Percentiles rank a stretch among this genome's conserved stretches.
Evolutionary conservation across 441 rosid species (phyloP).

Genomic region (Brassica balearica): DNA sequence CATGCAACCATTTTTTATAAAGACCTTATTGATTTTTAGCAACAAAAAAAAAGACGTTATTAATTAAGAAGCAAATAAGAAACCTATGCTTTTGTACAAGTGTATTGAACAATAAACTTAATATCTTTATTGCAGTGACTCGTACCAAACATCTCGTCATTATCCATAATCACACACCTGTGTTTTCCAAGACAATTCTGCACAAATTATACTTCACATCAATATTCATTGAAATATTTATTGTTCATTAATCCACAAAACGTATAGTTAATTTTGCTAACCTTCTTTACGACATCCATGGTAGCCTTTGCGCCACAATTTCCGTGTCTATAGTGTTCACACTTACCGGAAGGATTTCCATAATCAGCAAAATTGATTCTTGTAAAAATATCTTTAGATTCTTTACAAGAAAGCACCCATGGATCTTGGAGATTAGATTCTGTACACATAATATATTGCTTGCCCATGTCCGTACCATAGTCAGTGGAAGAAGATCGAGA

Average conservation of each 20-base stretch:
- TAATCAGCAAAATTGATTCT: conserved; percentile 26
- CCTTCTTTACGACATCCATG: conserved; percentile 15
- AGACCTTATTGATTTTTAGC: no score
- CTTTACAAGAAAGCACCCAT: not conserved
- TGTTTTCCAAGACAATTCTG: no score
- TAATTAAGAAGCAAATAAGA: no score
- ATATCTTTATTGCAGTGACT: conserved; percentile 19
- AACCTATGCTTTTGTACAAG: no score
- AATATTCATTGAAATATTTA: not conserved
- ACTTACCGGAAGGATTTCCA: conserved; percentile 35
- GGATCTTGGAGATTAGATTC: no score
- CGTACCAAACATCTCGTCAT: not conserved
- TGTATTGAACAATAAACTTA: conserved; percentile 1
- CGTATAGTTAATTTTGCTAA: not conserved
- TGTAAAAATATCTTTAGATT: conserved; percentile 11
- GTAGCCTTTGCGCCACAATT: conserved; percentile 25
- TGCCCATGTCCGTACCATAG: no score
- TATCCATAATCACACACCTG: no score
- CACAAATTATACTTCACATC: no score
- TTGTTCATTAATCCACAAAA: not conserved
- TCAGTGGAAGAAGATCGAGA: no score
- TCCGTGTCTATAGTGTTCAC: conserved; percentile 24
- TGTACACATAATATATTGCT: no score
- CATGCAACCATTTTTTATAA: no score
- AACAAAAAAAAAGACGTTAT: no score